Base-by-base conservation (phyloP, 495 filamentous ascomycete species). In the Xylaria longipes region DNA sequence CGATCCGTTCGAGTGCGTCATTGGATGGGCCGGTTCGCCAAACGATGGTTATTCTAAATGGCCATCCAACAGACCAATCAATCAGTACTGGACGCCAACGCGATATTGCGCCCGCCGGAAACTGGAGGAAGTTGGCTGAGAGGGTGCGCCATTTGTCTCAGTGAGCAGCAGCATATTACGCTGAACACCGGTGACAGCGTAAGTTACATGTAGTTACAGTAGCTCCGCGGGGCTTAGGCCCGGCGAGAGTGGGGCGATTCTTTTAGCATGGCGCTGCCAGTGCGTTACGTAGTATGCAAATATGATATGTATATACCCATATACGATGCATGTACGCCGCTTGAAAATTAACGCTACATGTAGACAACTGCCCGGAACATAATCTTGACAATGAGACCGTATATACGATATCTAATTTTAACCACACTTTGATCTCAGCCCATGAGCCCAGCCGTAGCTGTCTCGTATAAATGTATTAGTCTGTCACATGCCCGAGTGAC, bases 1-100 rank as follows among this genome's bases (percentile, higher is more conserved):
- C 14, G 45, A 29, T 22, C 35, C 5, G 46, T 17, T 56, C 65
- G 33, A 4, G 29, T 39, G 27, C 61, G 58, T 70, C 58, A 70
- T 70, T 70, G 68, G 68, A 64, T 64, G 35, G 68, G 22, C 20
- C 48, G 8, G 17, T 39, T 6, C 48, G 27, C 65, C 33, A 29
- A 20, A 67, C 1, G 31, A 56, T 22, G n/a, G n/a, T n/a, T n/a
- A n/a, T n/a, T n/a, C n/a, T n/a, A n/a, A n/a, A n/a, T n/a, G n/a
- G 45, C 5, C 41, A 37, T 22, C 43, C 0, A 7, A n/a, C 39
- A 45, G 37, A 3, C 48, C 65, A 57, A 41, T 37, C 65, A n/a
- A 33, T 37, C 65, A n/a, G 22, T 41, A 57, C 46, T 35, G 1
- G 63, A 56, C 65, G 12, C n/a, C n/a, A 29, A 39, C n/a, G 65